Evolutionary conservation across 192 early-diverging fungal genomes (phyloP).

Genomic region (Backusella luteola): DNA sequence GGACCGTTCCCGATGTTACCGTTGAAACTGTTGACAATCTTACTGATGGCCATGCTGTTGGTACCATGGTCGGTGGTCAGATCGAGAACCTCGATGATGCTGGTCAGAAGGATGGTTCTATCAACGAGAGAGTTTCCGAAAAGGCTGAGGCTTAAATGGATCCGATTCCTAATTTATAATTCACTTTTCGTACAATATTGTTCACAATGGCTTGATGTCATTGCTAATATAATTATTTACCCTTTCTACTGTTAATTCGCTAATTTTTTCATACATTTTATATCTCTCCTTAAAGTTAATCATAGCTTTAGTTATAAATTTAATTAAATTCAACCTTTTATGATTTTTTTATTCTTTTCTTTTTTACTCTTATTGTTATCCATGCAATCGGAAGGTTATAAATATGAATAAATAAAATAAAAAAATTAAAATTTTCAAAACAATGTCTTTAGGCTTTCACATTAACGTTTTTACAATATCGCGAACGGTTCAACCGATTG

Average conservation of each 20-base stretch:
- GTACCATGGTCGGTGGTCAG: constrained; percentile 37
- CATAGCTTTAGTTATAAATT: background rate
- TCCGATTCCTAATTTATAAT: background rate
- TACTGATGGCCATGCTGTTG: constrained; percentile 25
- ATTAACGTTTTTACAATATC: background rate
- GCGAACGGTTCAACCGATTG: background rate
- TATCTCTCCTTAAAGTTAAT: background rate
- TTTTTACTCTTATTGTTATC: background rate
- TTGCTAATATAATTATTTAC: background rate
- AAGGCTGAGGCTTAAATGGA: constrained; percentile 4
- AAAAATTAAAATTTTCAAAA: background rate
- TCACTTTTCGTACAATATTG: background rate
- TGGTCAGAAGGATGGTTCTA: constrained; percentile 13
- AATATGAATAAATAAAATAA: constrained; percentile 1
- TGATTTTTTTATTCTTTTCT: background rate
- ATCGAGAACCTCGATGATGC: constrained; percentile 19
- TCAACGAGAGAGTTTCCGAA: background rate
- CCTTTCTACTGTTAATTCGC: background rate
- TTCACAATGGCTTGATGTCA: constrained; percentile 9
- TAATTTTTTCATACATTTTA: constrained; percentile 10
- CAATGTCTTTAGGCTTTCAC: background rate
- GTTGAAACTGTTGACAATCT: constrained; percentile 36
- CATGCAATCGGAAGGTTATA: background rate
- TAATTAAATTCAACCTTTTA: background rate
- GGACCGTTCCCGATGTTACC: constrained; percentile 32